Conservation (phyloP, 257 asterid species). For the Euphrasia confusa region DNA sequence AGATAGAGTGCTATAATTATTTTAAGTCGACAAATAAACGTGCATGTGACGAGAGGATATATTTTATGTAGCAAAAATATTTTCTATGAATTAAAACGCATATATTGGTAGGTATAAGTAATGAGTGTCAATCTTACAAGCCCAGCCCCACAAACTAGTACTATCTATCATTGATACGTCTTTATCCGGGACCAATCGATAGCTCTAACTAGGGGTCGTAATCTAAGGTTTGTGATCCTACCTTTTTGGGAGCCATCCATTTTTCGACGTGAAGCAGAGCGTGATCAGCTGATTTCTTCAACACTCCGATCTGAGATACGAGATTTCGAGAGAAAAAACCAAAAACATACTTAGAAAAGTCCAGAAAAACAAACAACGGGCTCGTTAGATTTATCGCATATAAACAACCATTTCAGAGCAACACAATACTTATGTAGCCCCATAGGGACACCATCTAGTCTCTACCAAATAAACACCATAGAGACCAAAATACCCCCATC, state of each 20-base stretch:
- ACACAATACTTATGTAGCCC: too few species aligned
- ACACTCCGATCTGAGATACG: constrained; percentile 62
- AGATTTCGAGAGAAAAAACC: background rate
- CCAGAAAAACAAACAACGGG: background rate
- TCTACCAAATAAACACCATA: background rate
- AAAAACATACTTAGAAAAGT: background rate
- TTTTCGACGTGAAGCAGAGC: constrained; percentile 45
- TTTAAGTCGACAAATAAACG: too few species aligned
- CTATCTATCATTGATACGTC: background rate
- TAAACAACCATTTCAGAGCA: background rate
- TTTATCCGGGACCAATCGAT: too few species aligned
- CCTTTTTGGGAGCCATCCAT: constrained; percentile 93
- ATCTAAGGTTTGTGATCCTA: constrained; percentile 10
- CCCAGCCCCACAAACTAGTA: background rate
- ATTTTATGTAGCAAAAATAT: background rate
- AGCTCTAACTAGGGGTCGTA: too few species aligned
- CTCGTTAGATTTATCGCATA: background rate
- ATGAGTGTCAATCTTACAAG: background rate
- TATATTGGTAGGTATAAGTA: background rate
- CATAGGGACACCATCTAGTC: background rate
- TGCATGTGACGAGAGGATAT: background rate
- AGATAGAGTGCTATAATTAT: too few species aligned
- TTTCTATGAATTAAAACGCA: background rate
- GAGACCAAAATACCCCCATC: background rate
- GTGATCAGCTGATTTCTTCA: constrained; percentile 57